Evolutionary conservation across 1,139 yeast species (phyloP).

Genomic region (Taphrina deformans): DNA sequence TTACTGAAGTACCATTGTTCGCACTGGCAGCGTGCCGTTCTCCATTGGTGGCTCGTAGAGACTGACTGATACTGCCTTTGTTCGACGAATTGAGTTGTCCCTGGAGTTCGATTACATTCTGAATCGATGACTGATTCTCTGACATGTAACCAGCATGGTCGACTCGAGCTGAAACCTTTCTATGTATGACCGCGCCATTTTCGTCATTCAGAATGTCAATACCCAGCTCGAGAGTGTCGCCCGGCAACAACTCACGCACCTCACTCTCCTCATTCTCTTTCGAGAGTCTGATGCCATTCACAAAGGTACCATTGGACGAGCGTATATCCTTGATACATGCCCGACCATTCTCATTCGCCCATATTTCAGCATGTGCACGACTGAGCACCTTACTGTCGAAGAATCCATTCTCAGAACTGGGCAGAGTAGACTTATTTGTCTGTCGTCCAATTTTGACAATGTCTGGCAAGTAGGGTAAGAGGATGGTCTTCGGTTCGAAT

Average conservation of each 20-base stretch:
- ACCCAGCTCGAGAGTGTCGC: conserved; percentile 83
- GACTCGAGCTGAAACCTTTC: conserved; percentile 39
- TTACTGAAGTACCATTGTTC: neutral
- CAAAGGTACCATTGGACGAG: conserved; percentile 91
- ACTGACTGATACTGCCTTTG: conserved; percentile 5
- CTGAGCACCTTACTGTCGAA: conserved; percentile 92
- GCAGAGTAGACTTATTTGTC: conserved; percentile 68
- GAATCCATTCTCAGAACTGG: conserved; percentile 81
- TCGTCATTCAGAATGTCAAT: conserved; percentile 60
- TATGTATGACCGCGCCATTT: conserved; percentile 38
- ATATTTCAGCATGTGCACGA: conserved; percentile 89
- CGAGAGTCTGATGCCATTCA: conserved; percentile 70
- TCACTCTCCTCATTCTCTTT: conserved; percentile 56
- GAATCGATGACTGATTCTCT: conserved; percentile 19
- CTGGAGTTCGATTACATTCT: neutral
- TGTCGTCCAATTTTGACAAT: conserved; percentile 86
- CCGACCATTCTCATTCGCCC: conserved; percentile 68
- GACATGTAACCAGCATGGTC: conserved; percentile 37
- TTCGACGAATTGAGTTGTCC: conserved; percentile 1
- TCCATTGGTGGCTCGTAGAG: neutral
- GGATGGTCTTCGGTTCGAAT: conserved; percentile 73
- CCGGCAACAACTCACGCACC: conserved; percentile 64
- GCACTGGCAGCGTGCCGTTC: neutral
- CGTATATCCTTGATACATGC: conserved; percentile 81
- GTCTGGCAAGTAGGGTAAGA: conserved; percentile 79